Evolutionary conservation across 495 filamentous ascomycete genomes (phyloP).

Genomic region (Daldinia grandis): DNA sequence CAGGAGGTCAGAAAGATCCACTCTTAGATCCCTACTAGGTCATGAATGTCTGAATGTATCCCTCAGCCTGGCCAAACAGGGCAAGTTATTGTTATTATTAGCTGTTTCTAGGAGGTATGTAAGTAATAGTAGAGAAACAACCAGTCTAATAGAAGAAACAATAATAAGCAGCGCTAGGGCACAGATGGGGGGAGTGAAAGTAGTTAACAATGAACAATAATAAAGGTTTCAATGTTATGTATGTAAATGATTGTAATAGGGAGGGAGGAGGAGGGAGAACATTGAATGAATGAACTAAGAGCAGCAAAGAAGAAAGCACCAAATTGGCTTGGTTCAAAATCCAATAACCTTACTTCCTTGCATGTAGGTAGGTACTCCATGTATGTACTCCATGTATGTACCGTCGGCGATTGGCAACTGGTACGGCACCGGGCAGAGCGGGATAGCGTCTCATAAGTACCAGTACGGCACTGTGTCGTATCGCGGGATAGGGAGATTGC

Average conservation of each 20-base stretch:
- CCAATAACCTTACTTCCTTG: conserved; percentile 7
- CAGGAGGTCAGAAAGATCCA: conserved; percentile 41
- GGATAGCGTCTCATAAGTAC: conserved; percentile 7
- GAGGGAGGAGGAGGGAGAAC: not conserved
- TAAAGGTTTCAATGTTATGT: not conserved
- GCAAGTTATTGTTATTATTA: conserved; percentile 3
- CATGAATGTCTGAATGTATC: conserved; percentile 1
- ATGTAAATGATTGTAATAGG: conserved; percentile 3
- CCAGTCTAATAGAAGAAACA: not conserved
- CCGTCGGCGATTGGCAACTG: conserved; percentile 5
- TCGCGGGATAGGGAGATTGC: not conserved
- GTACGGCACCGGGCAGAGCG: not conserved
- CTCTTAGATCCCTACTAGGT: conserved; percentile 24
- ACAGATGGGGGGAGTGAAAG: not conserved
- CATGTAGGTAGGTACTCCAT: not conserved
- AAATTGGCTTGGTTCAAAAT: not conserved
- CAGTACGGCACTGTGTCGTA: conserved; percentile 21
- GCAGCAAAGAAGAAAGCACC: conserved; percentile 5
- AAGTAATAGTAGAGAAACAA: not conserved
- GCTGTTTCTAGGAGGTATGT: not conserved
- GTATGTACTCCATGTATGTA: not conserved
- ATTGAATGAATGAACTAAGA: not conserved
- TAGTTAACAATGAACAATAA: not conserved
- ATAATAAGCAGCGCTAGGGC: not conserved
- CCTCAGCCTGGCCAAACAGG: not conserved